Evolutionary conservation across 225 moss, liverwort and hornwort genomes (phyloP), one percentile per base, ranked within the genome.

Genomic region (Marchantia paleacea): DNA sequence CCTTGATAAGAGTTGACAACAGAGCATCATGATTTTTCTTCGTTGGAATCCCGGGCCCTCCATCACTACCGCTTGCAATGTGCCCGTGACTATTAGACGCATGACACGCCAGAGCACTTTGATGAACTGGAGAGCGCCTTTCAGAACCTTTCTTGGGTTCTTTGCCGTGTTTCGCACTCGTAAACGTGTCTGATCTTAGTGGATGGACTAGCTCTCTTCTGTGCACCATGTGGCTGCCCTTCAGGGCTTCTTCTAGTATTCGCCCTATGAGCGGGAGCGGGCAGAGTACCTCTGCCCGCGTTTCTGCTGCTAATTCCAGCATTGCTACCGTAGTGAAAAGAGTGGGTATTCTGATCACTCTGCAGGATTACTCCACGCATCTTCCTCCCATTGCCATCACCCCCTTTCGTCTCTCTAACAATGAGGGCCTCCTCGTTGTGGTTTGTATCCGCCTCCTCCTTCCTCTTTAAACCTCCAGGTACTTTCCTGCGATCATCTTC

Each of bases 21-120:
- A 78, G 57, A 57, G 83, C 83, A 3, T 80, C 81, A 82, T 91
- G 91, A 75, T 93, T 92, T 80, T 89, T 90, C 86, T 89, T 91
- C 52, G 77, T 84, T 78, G 88, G 89, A 76, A 91, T 93, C 64
- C 80, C 82, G 65, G 88, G 83, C 75, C 81, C 85, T 84, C 85
- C 90, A 74, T 93, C 93, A 28, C 78, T 78, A 11, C 49, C 52
- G 75, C 78, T 85, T 24, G 19, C 75, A 52, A 19, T 29, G 53
- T 86, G 80, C 55, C 78, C 82, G 53, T 73, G 80, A n/a, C n/a
- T n/a, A 49, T 67, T 75, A 75, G 88, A 84, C 15, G 25, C 83
- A 53, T 66, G 48, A 64, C 80, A 80, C 47, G 68, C 81, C 82
- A 83, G 75, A 83, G 31, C 82, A 86, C 91, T 75, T 83, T 82